Base-by-base conservation (phyloP, 345 rosid species). In the Citrus unshiu region DNA sequence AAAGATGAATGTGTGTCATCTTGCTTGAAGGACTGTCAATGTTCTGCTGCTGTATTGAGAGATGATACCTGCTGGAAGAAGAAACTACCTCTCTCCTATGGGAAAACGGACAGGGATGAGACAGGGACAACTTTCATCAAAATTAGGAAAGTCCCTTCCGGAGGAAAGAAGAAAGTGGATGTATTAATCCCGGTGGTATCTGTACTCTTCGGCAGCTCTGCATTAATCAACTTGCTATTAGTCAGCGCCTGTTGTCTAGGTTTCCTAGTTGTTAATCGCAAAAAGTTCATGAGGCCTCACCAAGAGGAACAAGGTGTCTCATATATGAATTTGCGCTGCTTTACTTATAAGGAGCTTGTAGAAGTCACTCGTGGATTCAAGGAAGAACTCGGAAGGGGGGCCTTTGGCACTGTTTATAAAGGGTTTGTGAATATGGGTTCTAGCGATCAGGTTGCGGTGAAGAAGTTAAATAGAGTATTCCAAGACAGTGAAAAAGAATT, bases 11-110 rank as follows among this genome's bases (percentile, higher is more conserved):
- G 88, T 78, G 40, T 19, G 22, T 40, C 70, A 14, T 40, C 87
- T 62, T 88, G 91, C 73, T 6, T 78, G 70, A 51, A 77, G 6
- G 91, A 88, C 54, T 88, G 91, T 77, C 63, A 84, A 32, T 88
- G 91, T 32, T 79, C 63, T 46, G 88, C 73, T 4, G 81, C 81
- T 6, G 21, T 78, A 12, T 74, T 73, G 7, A 46, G 75, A 21
- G 73, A 1, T 7, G 68, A 37, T 0, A 40, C 5, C 8, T 84
- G 87, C 54, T 80, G 85, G 88, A 85, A 81, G 84, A 85, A 85
- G 80, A 85, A 70, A 81, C 68, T 85, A 9, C 90, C 87, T 0
- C 84, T 87, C 57, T 82, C 87, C 5, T 84, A 84, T 72, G 90
- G 90, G 27, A 82, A 81, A 32, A 54, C 4, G n/a, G 73, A 78